Evolutionary conservation across 306 rosid genomes (phyloP).

Genomic region (Vigna nakashimae): DNA sequence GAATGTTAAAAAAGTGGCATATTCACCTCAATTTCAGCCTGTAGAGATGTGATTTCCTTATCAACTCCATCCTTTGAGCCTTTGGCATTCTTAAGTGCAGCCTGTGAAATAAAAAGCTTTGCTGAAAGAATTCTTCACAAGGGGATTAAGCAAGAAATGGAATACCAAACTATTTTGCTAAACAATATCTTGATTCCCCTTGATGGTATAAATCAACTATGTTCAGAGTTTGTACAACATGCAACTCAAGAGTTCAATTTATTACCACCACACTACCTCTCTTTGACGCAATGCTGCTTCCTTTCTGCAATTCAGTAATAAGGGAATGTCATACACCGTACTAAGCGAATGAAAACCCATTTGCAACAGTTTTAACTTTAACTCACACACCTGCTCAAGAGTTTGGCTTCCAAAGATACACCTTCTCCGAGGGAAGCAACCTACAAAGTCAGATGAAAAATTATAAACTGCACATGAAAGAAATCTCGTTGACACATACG

Average conservation of each 20-base stretch:
- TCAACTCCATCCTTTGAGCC: conserved; percentile 69
- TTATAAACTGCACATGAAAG: conserved; percentile 36
- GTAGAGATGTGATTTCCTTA: conserved; percentile 71
- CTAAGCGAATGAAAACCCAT: conserved; percentile 37
- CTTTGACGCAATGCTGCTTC: conserved; percentile 90
- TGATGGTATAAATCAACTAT: conserved; percentile 28
- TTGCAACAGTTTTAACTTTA: conserved; percentile 43
- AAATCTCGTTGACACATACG: conserved; percentile 12
- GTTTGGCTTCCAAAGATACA: conserved; percentile 97
- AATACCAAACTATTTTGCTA: conserved; percentile 32
- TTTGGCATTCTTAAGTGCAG: conserved; percentile 82
- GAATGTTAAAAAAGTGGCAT: conserved; percentile 6
- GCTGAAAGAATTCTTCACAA: conserved; percentile 2
- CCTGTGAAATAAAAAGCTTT: conserved; percentile 59
- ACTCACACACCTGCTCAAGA: conserved; percentile 89
- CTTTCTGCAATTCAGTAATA: conserved; percentile 68
- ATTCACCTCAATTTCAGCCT: conserved; percentile 68
- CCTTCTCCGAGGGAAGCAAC: conserved; percentile 96
- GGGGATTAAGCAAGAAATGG: conserved; percentile 37
- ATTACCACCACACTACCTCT: conserved; percentile 67
- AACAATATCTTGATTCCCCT: conserved; percentile 36
- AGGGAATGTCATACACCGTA: conserved; percentile 39
- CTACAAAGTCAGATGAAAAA: conserved; percentile 54
- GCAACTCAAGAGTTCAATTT: conserved; percentile 38
- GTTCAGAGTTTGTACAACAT: conserved; percentile 30